Conservation (phyloP, 352 stramenopile genomes). For the Phytophthora chlamydospora region DNA sequence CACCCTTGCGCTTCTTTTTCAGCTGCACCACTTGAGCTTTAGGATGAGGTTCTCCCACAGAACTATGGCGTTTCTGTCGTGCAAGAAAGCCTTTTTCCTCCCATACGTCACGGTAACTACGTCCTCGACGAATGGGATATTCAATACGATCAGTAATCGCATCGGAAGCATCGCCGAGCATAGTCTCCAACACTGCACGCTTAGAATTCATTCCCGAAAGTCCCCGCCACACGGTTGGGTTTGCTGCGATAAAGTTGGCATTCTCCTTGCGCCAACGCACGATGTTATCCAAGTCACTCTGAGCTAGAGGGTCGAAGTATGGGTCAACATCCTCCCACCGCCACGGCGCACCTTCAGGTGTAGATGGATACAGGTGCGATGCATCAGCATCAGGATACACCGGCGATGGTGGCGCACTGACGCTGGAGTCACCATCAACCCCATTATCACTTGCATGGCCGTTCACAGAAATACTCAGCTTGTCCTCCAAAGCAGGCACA, state of each 20-base stretch:
- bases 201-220: constrained; percentile 31
- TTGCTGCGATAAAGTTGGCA: constrained; percentile 60
- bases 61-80: constrained; percentile 41
- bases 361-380: constrained; percentile 49
- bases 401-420: constrained; percentile 39
- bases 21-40: constrained; percentile 31
- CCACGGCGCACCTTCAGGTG: constrained; percentile 48
- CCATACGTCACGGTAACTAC: constrained; percentile 80
- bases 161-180: constrained; percentile 52
- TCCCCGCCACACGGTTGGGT: constrained; percentile 30
- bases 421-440: constrained; percentile 1
- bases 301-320: constrained; percentile 60
- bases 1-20: constrained; percentile 39
- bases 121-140: constrained; percentile 51
- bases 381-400: constrained; percentile 48
- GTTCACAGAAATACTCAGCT: constrained; percentile 31
- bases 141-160: constrained; percentile 29
- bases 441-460: constrained; percentile 15
- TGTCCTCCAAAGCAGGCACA: constrained; percentile 28
- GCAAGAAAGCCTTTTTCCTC: constrained; percentile 74
- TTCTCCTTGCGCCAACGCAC: constrained; percentile 53
- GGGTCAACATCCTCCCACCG: constrained; percentile 63
- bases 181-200: constrained; percentile 46
- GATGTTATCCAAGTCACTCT: constrained; percentile 65
- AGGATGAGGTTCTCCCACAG: constrained; percentile 21